A percentile compares a stretch with the other conserved stretches of the same genome.
Conservation (phyloP, 2,329 filamentous ascomycete species). For the Ilyonectria mors-panacis region DNA sequence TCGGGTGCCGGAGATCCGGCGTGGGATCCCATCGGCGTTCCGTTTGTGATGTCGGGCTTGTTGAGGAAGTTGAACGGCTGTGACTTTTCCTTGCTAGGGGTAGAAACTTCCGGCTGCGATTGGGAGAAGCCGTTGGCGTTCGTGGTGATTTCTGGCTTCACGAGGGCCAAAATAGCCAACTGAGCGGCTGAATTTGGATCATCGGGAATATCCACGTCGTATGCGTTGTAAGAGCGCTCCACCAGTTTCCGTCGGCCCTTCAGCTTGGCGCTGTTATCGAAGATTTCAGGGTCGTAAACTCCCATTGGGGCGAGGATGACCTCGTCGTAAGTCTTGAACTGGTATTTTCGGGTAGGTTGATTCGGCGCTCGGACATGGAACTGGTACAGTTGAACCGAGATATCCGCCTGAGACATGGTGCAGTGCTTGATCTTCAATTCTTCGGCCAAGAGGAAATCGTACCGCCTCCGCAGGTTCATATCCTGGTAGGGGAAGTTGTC, state of each 20-base stretch:
- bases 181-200: conserved; percentile 92
- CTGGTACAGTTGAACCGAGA: conserved; percentile 89
- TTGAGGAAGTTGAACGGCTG: conserved; percentile 80
- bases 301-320: conserved; percentile 95
- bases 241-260: conserved; percentile 84
- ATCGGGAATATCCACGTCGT: conserved; percentile 88
- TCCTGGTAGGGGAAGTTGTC: conserved; percentile 96
- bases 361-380: conserved; percentile 93
- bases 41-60: conserved; percentile 74
- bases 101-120: conserved; percentile 66
- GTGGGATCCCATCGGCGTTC: conserved; percentile 86
- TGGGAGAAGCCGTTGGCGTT: conserved; percentile 60
- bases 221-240: conserved; percentile 91
- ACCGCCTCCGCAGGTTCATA: conserved; percentile 90
- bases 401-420: conserved; percentile 90
- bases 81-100: conserved; percentile 73
- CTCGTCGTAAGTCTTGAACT: conserved; percentile 98
- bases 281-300: conserved; percentile 90
- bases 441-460: conserved; percentile 94
- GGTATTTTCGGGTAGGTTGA: conserved; percentile 91
- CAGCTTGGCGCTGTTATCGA: conserved; percentile 87
- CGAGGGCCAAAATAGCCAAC: conserved; percentile 72
- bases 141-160: conserved; percentile 71
- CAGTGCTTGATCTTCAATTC: conserved; percentile 95
- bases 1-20: conserved; percentile 92